Conservation (phyloP, 768 basidiomycete species). For the Rhizopogon sp. region DNA sequence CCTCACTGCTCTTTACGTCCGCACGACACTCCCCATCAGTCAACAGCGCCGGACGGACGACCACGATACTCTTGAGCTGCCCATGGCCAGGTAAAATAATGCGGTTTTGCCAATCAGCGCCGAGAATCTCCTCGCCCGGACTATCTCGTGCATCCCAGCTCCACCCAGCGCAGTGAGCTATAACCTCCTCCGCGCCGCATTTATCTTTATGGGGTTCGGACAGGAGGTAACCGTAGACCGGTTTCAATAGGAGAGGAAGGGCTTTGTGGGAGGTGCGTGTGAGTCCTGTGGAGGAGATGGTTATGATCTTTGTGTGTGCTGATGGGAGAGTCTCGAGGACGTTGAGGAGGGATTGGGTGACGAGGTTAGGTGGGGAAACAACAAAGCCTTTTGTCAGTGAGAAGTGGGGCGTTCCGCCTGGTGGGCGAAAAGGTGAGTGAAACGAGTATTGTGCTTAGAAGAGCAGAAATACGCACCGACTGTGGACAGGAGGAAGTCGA, state of each 20-base stretch:
- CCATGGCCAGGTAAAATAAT: conserved; percentile 33
- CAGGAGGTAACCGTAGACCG: conserved; percentile 44
- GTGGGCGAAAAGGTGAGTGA: not conserved
- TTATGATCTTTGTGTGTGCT: conserved; percentile 43
- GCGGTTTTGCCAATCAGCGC: conserved; percentile 36
- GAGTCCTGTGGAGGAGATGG: conserved; percentile 49
- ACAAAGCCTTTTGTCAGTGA: conserved; percentile 41
- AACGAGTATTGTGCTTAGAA: not conserved
- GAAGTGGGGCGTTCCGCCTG: conserved; percentile 48
- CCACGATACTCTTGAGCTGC: conserved; percentile 34
- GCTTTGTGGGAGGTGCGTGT: conserved; percentile 37
- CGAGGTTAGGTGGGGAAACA: conserved; percentile 50
- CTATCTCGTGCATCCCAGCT: conserved; percentile 45
- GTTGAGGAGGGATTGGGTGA: conserved; percentile 53
- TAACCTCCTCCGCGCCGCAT: conserved; percentile 47
- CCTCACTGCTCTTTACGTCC: conserved; percentile 12
- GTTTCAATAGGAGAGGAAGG: conserved; percentile 45
- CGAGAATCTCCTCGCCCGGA: conserved; percentile 37
- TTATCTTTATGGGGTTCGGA: conserved; percentile 54
- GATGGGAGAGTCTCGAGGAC: conserved; percentile 49
- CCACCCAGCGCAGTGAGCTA: conserved; percentile 46
- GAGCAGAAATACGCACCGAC: conserved; percentile 39
- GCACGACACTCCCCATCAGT: conserved; percentile 49
- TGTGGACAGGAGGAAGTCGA: conserved; percentile 57
- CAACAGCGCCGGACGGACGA: conserved; percentile 54